These are phyloP conservation scores for Backusella morwellensis DNA, from an alignment of 192 early-diverging fungal species.

Conservation along the genomic window DNA sequence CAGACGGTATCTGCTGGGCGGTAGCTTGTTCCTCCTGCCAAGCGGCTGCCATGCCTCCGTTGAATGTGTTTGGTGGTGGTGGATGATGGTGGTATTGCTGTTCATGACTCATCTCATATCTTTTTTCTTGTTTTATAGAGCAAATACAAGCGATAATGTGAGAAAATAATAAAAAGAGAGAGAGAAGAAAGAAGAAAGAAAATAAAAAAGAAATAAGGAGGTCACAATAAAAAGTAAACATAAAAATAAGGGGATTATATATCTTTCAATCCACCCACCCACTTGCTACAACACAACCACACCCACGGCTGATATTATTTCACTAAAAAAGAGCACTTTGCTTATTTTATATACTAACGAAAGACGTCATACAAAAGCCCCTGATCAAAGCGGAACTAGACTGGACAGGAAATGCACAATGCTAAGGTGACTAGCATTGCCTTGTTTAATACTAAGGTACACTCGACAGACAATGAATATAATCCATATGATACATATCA, in stretches of 20 bases:
- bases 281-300: not conserved
- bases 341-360: not conserved
- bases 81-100: not conserved
- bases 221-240: not conserved
- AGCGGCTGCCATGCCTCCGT: not conserved
- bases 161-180: not conserved
- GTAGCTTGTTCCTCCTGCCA: not conserved
- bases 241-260: not conserved
- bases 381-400: not conserved
- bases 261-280: not conserved
- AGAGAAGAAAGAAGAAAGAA: not conserved
- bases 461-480: not conserved
- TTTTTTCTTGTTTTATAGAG: not conserved
- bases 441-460: not conserved
- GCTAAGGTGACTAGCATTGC: not conserved
- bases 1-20: not conserved
- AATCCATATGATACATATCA: not conserved
- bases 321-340: not conserved
- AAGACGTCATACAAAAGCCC: slow-evolving; percentile 1
- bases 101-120: slow-evolving; percentile 7
- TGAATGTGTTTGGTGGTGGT: slow-evolving; percentile 2
- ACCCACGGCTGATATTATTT: not conserved
- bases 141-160: not conserved
- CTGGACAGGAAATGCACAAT: not conserved
- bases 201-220: not conserved